A percentile compares a stretch with the other conserved stretches of the same genome.
phyloP scores from a whole-genome alignment of 345 rosid genomes.

The Leavenworthia alabamica region DNA sequence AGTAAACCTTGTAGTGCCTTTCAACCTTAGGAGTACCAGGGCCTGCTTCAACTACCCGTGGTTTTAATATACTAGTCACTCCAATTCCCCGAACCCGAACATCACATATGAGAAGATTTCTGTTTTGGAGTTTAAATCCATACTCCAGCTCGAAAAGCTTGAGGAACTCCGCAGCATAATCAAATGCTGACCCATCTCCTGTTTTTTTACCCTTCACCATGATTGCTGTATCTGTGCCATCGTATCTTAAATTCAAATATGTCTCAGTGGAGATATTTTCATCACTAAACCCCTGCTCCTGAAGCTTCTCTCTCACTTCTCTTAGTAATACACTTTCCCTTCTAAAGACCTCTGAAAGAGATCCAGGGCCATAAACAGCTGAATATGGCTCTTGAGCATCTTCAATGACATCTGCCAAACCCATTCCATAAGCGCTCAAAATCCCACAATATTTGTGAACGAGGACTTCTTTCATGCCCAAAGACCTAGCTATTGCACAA shows the following conservation, averaged over 20 bases:
- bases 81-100: conserved; percentile 92
- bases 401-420: conserved; percentile 95
- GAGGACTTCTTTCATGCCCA: conserved; percentile 91
- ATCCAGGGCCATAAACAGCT: conserved; percentile 64
- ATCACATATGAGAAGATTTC: conserved; percentile 73
- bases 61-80: conserved; percentile 80
- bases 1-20: conserved; percentile 60
- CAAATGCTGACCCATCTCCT: conserved; percentile 42
- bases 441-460: conserved; percentile 88
- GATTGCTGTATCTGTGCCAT: conserved; percentile 95
- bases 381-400: conserved; percentile 94
- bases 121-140: conserved; percentile 80
- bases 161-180: conserved; percentile 68
- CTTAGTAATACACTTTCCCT: conserved; percentile 49
- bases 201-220: conserved; percentile 63
- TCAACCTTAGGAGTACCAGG: conserved; percentile 51
- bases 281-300: conserved; percentile 68
- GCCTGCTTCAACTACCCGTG: conserved; percentile 43
- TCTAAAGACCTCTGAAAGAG: conserved; percentile 56
- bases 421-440: conserved; percentile 96
- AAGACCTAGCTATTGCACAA: conserved; percentile 85
- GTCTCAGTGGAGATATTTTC: conserved; percentile 65
- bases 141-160: conserved; percentile 84
- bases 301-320: conserved; percentile 63
- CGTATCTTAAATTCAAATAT: conserved; percentile 77